Base-by-base conservation (phyloP, 2,329 filamentous ascomycete genomes). In the Diaporthe citriasiana region DNA sequence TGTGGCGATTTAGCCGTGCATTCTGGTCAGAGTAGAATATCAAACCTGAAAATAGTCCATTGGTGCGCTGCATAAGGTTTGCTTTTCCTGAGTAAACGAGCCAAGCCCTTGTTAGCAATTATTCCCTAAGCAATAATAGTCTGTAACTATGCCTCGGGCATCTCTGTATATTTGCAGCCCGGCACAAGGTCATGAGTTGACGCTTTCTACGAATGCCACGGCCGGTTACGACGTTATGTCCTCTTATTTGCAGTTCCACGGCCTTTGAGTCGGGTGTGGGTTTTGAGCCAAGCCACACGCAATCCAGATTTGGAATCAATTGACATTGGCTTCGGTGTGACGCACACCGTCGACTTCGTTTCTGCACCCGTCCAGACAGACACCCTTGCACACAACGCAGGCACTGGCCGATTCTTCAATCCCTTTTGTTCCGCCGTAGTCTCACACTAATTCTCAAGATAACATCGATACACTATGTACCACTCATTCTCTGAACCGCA, bases 151-250 rank as follows among this genome's bases (percentile, higher is more conserved):
- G 81, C 79, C 4, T 76, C 75, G 51, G 77, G 76, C 19, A 77
- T 82, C 38, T 75, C 78, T 17, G 75, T 77, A 19, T 78, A 79
- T 57, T 75, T 84, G 2, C 82, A 83, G 75, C 82, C 82, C 8
- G 79, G 82, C 68, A 82, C 82, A 6, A 82, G 82, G 1, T 9
- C 82, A 84, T 76, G 81, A 77, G 9, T 76, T 84, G 35, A 78
- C 81, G 5, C 75, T 84, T 35, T 79, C 82, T 60, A 79, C 79
- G n/a, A 84, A 84, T 76, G 82, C 81, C n/a, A 80, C 79, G 7
- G 79, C 78, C 19, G 81, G 80, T 6, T 80, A 77, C 71, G 59
- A 80, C 59, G 74, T 78, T 51, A 78, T 76, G 19, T 79, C 79
- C 45, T 76, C 78, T 53, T 80, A 78, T 70, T 56, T 75, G 71